Base-by-base conservation (phyloP, 495 filamentous ascomycete genomes). In the Penicillium canariense region DNA sequence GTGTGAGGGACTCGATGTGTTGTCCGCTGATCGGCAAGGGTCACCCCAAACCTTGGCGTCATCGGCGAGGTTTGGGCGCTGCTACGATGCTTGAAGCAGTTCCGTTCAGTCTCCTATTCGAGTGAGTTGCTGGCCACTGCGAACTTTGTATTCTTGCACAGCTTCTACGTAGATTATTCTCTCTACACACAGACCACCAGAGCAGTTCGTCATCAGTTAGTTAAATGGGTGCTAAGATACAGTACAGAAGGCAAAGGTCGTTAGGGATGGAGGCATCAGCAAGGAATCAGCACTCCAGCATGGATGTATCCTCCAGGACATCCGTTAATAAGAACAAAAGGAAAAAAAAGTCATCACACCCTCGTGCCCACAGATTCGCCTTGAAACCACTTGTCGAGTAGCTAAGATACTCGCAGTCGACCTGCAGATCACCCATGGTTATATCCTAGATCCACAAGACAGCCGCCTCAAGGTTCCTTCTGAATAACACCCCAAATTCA, bases 211-310 rank as follows among this genome's bases (percentile, higher is more conserved):
- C 59, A 65, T 67, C 64, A 65, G 61, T 62, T 63, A 70, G 66
- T 66, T 72, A 76, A 76, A 76, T 73, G 62, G 62, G 70, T 65
- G 71, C 71, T 76, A 76, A 76, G 71, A 72, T 76, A 76, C 70
- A 74, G 51, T 68, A 73, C 67, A 73, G 67, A 76, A 67, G 67
- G 63, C 67, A 63, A 72, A 63, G 54, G 70, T 76, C 71, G 70
- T 74, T 66, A 73, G 55, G 63, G 63, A 60, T 59, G 56, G 53
- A 60, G 58, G 42, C 52, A 58, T 67, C 52, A 62, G 55, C 57
- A 51, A 63, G 46, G 49, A 61, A 42, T n/a, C 31, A 39, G 23
- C 53, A 48, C 60, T 58, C 61, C 55, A 49, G 55, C 65, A 63
- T 61, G 60, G 60, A 58, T 55, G 32, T 49, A 50, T 55, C 45